Percentiles rank a stretch among this genome's conserved stretches.
Conservation (phyloP, 116 monocot species). For the Zostera marina region DNA sequence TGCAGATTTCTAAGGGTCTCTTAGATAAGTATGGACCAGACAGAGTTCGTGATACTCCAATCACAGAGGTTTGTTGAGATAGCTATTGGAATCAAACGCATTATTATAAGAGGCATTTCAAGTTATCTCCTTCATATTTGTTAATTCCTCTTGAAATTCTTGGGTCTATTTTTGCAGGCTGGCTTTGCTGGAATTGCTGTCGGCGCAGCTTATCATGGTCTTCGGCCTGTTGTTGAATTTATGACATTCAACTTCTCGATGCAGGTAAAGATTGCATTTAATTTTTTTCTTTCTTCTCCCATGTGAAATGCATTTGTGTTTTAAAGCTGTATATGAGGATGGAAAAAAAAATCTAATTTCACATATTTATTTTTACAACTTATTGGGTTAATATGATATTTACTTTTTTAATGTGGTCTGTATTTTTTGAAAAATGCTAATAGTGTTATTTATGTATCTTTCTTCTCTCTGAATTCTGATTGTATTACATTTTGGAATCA, state of each 20-base stretch:
- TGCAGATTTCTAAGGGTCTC: constrained; percentile 76
- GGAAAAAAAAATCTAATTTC: no score
- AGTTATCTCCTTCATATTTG: neutral
- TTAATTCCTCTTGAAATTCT: neutral
- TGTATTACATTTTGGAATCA: no score
- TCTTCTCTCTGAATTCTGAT: no score
- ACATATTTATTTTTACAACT: no score
- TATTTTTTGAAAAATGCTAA: no score
- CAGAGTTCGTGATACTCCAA: constrained; percentile 90
- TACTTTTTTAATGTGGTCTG: no score
- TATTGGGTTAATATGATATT: no score
- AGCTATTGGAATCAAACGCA: neutral
- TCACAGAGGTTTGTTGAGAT: constrained; percentile 60
- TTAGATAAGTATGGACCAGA: constrained; percentile 95
- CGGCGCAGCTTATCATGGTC: constrained; percentile 93
- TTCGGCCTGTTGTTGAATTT: constrained; percentile 81
- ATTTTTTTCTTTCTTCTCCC: neutral
- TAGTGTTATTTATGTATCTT: no score
- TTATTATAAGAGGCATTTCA: neutral
- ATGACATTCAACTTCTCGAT: constrained; percentile 99
- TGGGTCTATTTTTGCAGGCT: constrained; percentile 33
- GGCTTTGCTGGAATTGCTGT: constrained; percentile 87
- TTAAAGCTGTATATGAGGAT: no score
- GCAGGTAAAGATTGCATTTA: constrained; percentile 74
- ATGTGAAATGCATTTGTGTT: neutral